Conservation (phyloP, 495 filamentous ascomycete genomes). For the Evernia prunastri region DNA sequence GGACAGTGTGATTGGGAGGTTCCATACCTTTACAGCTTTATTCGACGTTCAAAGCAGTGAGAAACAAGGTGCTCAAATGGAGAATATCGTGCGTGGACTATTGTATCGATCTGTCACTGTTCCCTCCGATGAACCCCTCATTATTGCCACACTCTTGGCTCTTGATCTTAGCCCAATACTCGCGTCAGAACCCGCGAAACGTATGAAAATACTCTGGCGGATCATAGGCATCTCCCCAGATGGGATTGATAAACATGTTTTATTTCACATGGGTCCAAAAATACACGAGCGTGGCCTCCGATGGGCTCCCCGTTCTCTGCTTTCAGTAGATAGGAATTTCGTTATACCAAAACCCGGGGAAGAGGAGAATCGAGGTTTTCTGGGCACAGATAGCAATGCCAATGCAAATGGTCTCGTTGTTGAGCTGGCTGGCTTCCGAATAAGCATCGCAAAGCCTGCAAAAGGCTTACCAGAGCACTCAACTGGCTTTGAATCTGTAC, state of each 20-base stretch:
- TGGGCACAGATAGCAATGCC: slow-evolving; percentile 8
- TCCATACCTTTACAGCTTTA: not conserved
- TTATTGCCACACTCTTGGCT: slow-evolving; percentile 31
- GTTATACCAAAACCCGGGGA: not conserved
- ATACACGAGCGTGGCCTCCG: slow-evolving; percentile 11
- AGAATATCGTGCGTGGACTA: slow-evolving; percentile 20
- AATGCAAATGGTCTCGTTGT: slow-evolving; percentile 15
- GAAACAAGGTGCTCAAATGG: slow-evolving; percentile 1
- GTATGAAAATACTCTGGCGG: slow-evolving; percentile 17
- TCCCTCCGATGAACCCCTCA: slow-evolving; percentile 32
- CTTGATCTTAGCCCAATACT: slow-evolving; percentile 24
- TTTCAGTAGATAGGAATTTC: slow-evolving; percentile 13
- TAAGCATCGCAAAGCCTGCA: slow-evolving; percentile 15
- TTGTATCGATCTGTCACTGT: slow-evolving; percentile 30
- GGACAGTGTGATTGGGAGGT: not conserved
- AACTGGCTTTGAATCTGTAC: slow-evolving; percentile 18
- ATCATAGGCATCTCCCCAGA: slow-evolving; percentile 7
- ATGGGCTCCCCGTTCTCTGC: slow-evolving; percentile 19
- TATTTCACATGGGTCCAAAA: slow-evolving; percentile 15
- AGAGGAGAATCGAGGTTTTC: slow-evolving; percentile 8
- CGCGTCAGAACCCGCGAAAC: slow-evolving; percentile 13
- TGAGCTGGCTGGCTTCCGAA: slow-evolving; percentile 15
- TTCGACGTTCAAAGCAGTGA: slow-evolving; percentile 9
- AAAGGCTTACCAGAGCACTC: slow-evolving; percentile 8
- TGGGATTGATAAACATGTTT: slow-evolving; percentile 11